Percentiles rank a stretch among this genome's conserved stretches.
Conservation (phyloP, 208 protist species). For the Crithidia bombi region DNA sequence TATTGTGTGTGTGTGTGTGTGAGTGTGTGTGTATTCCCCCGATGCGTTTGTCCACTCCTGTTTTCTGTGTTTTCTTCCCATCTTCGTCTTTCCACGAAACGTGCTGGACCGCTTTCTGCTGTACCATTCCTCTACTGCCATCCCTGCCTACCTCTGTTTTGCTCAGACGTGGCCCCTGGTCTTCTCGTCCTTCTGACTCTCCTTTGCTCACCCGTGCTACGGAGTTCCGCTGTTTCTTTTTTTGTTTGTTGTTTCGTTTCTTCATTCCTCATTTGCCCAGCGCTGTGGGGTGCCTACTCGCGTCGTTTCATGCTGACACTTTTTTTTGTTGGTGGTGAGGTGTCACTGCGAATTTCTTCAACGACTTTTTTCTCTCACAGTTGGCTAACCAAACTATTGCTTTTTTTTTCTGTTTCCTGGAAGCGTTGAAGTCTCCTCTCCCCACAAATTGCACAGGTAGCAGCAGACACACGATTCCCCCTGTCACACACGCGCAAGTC, state of each 20-base stretch:
- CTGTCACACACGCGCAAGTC: no score
- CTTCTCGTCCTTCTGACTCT: no score
- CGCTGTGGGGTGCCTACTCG: neutral
- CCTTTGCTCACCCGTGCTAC: no score
- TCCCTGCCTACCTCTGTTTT: no score
- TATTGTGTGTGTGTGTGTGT: no score
- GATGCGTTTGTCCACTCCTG: neutral
- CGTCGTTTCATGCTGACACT: neutral
- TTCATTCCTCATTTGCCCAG: neutral
- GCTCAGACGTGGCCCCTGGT: no score
- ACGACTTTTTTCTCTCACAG: neutral
- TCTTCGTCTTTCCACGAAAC: neutral
- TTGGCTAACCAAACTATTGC: conserved; percentile 3
- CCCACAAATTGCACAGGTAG: no score
- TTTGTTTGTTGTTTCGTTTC: neutral
- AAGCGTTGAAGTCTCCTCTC: conserved; percentile 12
- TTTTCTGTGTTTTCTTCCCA: conserved; percentile 6
- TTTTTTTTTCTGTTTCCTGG: conserved; percentile 6
- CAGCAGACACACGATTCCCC: no score
- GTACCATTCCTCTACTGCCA: no score
- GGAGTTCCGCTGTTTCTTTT: neutral
- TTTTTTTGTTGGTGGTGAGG: neutral
- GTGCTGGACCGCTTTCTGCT: no score
- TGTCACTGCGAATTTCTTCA: conserved; percentile 1
- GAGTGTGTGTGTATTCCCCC: no score